Evolutionary conservation across 148 eudicot species (phyloP), one percentile per base, ranked within the genome.

Genomic region (Rhododendron ovatum): DNA sequence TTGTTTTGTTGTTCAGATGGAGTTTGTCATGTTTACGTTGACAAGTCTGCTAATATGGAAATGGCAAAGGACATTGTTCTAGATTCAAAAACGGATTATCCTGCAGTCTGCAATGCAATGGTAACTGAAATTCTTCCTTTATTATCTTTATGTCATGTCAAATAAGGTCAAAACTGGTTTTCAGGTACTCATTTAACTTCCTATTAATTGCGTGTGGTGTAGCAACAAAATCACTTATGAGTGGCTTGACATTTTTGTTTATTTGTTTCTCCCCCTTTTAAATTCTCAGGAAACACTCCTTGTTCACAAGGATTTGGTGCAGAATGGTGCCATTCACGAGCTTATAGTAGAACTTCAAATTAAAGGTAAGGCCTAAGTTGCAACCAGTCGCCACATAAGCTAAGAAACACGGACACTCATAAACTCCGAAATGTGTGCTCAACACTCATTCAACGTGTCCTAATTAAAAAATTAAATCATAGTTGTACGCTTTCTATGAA

Each of bases 51-150:
- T 75, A 73, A 93, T 84, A 84, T 91, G 92, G 98, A 93, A 59
- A 95, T 92, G 98, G 96, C 98, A 9, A 95, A 92, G 88, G 87
- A 82, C 84, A 92, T 97, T 86, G 92, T 94, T 84, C 30, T 91
- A 86, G 99, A 97, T 89, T 95, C 99, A 61, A 97, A 97, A 88
- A 84, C 92, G 41, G 99, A 97, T 89, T 97, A 97, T 85, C 98
- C 99, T 41, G 98, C 99, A 78, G 98, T 96, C 84, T 97, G 99
- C 88, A 97, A 97, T 91, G 99, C 99, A 2, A 95, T 97, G 99
- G 99, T 95, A 93, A 80, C 15, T 86, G 71, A 48, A 37, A 45
- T 24, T 50, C 53, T 81, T 85, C 43, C 17, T 59, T 18, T 18
- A 26, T 28, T 75, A 67, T 69, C 8, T 87, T 81, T 20, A 3